Evolutionary conservation across 1,139 yeast species (phyloP).

Genomic region (Suhomyces yuchorum): DNA sequence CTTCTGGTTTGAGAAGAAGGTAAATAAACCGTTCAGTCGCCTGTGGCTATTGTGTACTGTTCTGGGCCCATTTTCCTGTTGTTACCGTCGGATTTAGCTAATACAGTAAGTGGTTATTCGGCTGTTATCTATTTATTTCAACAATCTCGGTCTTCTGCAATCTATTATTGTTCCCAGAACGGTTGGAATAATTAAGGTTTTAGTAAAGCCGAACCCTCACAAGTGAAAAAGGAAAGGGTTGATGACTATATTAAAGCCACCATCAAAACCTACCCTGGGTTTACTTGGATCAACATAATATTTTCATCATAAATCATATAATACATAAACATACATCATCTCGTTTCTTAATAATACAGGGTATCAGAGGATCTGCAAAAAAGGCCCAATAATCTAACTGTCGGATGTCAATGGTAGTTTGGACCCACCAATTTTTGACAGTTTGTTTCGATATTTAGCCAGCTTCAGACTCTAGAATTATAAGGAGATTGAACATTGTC

Average conservation of each 20-base stretch:
- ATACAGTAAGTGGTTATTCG: not conserved
- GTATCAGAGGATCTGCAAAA: not conserved
- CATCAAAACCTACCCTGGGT: too few relatives aligned
- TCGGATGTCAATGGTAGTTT: conserved; percentile 2
- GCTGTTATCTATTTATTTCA: not conserved
- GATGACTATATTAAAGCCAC: too few relatives aligned
- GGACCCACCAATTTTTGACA: conserved; percentile 3
- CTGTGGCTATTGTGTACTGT: too few relatives aligned
- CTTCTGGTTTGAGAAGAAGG: too few relatives aligned
- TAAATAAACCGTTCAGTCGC: too few relatives aligned
- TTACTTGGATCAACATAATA: too few relatives aligned
- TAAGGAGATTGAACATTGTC: conserved; percentile 2
- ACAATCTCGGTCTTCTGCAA: not conserved
- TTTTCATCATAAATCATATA: not conserved
- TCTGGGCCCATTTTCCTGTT: too few relatives aligned
- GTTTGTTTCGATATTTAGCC: conserved; percentile 3
- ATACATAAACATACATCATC: conserved; percentile 2
- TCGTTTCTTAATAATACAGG: not conserved
- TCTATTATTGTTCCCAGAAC: not conserved
- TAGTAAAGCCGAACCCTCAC: too few relatives aligned
- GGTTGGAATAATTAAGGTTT: not conserved
- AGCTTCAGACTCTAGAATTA: conserved; percentile 2
- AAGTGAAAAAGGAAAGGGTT: too few relatives aligned
- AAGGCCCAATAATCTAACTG: conserved; percentile 5
- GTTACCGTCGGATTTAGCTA: not conserved